Evolutionary conservation across 257 asterid genomes (phyloP), one percentile per base, ranked within the genome.

Genomic region (Penstemon barbatus): DNA sequence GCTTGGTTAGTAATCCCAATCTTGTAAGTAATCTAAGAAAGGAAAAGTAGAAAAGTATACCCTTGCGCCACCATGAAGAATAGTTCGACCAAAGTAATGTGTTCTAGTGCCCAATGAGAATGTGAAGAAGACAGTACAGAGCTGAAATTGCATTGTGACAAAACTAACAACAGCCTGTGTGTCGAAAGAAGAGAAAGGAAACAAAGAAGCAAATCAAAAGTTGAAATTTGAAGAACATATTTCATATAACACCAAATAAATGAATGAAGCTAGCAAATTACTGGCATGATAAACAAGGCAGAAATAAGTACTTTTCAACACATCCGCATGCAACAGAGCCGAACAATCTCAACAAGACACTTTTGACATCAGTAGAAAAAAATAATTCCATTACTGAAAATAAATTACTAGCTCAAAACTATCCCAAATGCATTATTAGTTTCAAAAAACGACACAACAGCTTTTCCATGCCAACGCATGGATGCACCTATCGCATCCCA

Each of bases 91-190:
- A 74, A 93, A 93, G 88, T 93, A 90, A 81, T 93, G 99, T 46
- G 97, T 90, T 79, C 82, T 88, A 25, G 99, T 93, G 71, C 99
- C 99, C 76, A 93, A 69, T 54, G 99, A 93, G 81, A 90, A 93
- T 18, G 99, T 93, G 80, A 93, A 93, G 84, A 87, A 93, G 71
- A 93, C 83, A 0, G 99, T 86, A 79, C 95, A 87, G 3, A 93
- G 99, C 84, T 93, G 99, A 80, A 93, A 90, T 73, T 93, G 99
- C 99, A 90, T 90, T 8, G 99, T 93, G 74, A 93, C 88, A 77
- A 93, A 93, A 81, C 89, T 79, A 62, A 93, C 99, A 74, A 89
- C 76, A 39, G 99, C 99, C 99, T 90, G 90, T 43, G 68, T 68
- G 36, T 56, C 9, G 63, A 70, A 76, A 40, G 44, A 55, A 15